Conservation (phyloP, 140 eudicot genomes). For the Senecio squalidus region DNA sequence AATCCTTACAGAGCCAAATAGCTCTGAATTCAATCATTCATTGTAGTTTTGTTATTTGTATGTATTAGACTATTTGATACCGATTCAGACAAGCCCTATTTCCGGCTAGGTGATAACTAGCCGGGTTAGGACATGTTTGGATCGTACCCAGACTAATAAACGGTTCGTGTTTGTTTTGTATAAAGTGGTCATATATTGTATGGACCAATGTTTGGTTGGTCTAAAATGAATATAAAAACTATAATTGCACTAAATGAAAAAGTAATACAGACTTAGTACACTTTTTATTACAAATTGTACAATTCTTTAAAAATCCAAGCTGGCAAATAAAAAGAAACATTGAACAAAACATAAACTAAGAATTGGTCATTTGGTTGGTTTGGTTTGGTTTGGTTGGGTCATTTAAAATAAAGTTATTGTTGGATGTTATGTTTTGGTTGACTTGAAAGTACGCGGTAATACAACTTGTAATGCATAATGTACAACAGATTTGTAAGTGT, state of each 20-base stretch:
- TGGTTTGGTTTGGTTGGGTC: conserved; percentile 15
- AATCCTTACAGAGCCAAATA: no score
- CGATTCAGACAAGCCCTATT: not conserved
- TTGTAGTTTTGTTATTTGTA: not conserved
- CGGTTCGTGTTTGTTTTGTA: not conserved
- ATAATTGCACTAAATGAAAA: conserved; percentile 20
- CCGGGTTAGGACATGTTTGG: not conserved
- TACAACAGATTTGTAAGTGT: conserved; percentile 13
- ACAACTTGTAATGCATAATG: conserved; percentile 5
- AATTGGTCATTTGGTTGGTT: conserved; percentile 14
- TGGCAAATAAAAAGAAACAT: conserved; percentile 12
- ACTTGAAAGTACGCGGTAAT: conserved; percentile 11
- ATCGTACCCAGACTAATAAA: not conserved
- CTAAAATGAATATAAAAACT: conserved; percentile 10
- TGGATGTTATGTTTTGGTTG: no score
- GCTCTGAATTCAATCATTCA: no score
- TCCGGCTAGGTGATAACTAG: not conserved
- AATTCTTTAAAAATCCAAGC: not conserved
- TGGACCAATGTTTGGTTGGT: conserved; percentile 18
- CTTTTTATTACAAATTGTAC: conserved; percentile 17
- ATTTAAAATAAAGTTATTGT: conserved; percentile 17
- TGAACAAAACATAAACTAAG: conserved; percentile 11
- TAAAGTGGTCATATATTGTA: conserved; percentile 14
- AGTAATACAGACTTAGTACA: conserved; percentile 2
- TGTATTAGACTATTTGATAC: not conserved